These are phyloP conservation scores for Dysphania ambrosioides DNA, from an alignment of 148 eudicot genomes.

Conservation along the genomic window DNA sequence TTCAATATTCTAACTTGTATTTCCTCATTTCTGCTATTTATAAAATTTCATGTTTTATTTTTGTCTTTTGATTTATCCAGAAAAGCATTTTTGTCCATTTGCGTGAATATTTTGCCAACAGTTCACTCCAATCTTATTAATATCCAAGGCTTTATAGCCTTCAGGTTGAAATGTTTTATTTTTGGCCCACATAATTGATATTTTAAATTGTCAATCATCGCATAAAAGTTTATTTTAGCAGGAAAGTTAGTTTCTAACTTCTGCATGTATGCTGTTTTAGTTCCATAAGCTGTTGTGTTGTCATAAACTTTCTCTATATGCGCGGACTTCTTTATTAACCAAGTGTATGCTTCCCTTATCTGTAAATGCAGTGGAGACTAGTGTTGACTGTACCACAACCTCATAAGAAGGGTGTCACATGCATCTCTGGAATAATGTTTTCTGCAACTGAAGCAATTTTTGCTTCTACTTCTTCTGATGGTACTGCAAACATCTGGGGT, in stretches of 20 bases:
- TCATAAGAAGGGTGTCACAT: slow-evolving; percentile 96
- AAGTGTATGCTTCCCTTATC: not conserved
- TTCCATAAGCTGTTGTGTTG: not conserved
- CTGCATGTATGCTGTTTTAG: not conserved
- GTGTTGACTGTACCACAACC: slow-evolving; percentile 58
- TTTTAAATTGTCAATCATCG: not conserved
- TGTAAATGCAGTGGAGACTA: slow-evolving; percentile 65
- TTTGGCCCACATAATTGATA: not conserved
- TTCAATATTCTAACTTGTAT: not conserved
- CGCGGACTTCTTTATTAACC: not conserved
- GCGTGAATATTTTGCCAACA: not conserved
- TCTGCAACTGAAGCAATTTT: slow-evolving; percentile 64
- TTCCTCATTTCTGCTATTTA: not conserved
- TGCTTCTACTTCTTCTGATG: slow-evolving; percentile 91
- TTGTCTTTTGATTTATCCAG: not conserved
- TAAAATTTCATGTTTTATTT: not conserved
- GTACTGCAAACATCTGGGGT: slow-evolving; percentile 70
- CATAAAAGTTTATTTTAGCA: not conserved
- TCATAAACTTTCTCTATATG: not conserved
- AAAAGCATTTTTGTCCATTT: not conserved
- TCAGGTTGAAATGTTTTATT: slow-evolving; percentile 2
- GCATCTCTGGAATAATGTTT: slow-evolving; percentile 69
- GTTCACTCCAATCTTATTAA: not conserved
- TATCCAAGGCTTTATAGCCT: not conserved
- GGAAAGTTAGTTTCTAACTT: not conserved